Evolutionary conservation across 83 land plant genomes (phyloP).

Genomic region (Diphasiastrum complanatum): DNA sequence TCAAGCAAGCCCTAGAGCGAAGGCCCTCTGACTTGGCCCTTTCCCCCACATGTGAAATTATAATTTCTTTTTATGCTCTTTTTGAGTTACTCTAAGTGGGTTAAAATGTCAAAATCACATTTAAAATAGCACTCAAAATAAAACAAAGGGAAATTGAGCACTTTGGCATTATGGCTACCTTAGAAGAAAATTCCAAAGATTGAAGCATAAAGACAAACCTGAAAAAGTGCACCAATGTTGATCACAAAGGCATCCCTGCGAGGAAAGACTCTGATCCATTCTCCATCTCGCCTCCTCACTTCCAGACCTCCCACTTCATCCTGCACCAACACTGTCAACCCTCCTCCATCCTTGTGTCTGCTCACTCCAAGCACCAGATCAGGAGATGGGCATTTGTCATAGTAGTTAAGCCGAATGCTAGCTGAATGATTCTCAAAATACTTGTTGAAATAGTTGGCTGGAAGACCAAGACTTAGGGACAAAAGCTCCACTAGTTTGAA

Average conservation of each 20-base stretch:
- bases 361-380: slow-evolving; percentile 74
- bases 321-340: slow-evolving; percentile 56
- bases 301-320: slow-evolving; percentile 81
- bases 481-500: slow-evolving; percentile 58
- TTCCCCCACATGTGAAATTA: no score
- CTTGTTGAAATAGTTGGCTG: slow-evolving; percentile 29
- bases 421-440: slow-evolving; percentile 42
- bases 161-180: no score
- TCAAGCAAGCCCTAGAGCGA: no score
- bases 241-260: slow-evolving; percentile 52
- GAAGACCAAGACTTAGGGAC: slow-evolving; percentile 50
- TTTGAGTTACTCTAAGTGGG: no score
- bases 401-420: slow-evolving; percentile 61
- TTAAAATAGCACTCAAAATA: no score
- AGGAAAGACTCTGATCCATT: slow-evolving; percentile 64
- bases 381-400: slow-evolving; percentile 63
- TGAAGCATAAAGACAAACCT: slow-evolving; percentile 37
- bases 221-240: slow-evolving; percentile 72
- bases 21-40: no score
- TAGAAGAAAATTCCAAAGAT: no score
- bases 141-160: no score
- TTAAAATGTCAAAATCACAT: no score
- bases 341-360: slow-evolving; percentile 76
- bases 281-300: slow-evolving; percentile 64
- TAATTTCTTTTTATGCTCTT: no score